phyloP scores from a whole-genome alignment of 139 green algal genomes.

The Yamagishiella unicocca region DNA sequence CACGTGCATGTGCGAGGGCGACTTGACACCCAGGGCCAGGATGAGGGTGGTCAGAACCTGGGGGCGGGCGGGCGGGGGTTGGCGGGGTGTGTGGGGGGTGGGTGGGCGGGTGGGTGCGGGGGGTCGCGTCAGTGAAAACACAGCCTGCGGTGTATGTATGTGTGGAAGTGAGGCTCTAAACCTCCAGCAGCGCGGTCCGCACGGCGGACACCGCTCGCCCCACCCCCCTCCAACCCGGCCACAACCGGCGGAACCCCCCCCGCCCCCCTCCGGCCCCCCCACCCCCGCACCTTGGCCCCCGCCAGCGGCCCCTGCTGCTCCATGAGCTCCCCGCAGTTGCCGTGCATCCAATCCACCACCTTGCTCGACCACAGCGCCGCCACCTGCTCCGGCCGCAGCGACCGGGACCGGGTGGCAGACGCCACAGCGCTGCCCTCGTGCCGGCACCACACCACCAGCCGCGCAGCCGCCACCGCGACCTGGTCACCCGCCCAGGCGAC shows the following conservation, averaged over 20 bases:
- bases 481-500: slow-evolving; percentile 37
- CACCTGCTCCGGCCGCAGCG: slow-evolving; percentile 38
- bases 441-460: slow-evolving; percentile 15
- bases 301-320: slow-evolving; percentile 22
- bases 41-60: slow-evolving; percentile 76
- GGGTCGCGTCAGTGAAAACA: no score
- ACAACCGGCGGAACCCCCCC: no score
- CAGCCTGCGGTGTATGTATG: no score
- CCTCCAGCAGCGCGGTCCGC: no score
- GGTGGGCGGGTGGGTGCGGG: neutral
- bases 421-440: neutral
- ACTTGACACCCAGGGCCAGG: slow-evolving; percentile 84
- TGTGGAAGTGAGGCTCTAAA: no score
- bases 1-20: slow-evolving; percentile 85
- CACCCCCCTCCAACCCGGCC: no score
- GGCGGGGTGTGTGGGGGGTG: neutral
- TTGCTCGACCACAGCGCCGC: slow-evolving; percentile 41
- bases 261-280: neutral
- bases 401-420: neutral
- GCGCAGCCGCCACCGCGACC: neutral
- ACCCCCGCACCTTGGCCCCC: neutral
- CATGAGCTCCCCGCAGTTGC: neutral
- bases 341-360: slow-evolving; percentile 51
- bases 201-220: neutral
- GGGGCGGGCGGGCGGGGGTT: neutral